Evolutionary conservation across 495 filamentous ascomycete genomes (phyloP).

Genomic region (Aspergillus mulundensis): DNA sequence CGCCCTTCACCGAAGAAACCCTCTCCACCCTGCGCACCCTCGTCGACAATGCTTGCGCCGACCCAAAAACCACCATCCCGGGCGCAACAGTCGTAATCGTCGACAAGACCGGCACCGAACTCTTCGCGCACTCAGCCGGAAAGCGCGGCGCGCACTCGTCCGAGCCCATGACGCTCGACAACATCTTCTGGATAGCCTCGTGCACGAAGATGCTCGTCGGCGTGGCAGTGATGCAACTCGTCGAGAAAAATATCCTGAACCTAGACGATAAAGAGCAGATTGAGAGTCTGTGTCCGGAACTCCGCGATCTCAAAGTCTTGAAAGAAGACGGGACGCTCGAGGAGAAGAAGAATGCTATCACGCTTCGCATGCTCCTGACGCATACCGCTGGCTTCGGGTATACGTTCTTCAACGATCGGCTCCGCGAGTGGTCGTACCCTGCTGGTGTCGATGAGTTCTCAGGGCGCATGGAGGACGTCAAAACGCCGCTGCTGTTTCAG

Average conservation of each 20-base stretch:
- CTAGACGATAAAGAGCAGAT: slow-evolving; percentile 50
- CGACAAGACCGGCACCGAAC: neutral
- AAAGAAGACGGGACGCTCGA: slow-evolving; percentile 41
- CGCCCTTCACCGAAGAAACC: neutral
- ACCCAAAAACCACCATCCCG: neutral
- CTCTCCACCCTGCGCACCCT: neutral
- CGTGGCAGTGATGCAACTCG: slow-evolving; percentile 59
- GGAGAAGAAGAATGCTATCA: slow-evolving; percentile 53
- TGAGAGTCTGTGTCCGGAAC: slow-evolving; percentile 47
- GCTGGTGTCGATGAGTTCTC: slow-evolving; percentile 54
- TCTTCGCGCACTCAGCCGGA: neutral
- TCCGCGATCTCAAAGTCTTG: slow-evolving; percentile 46
- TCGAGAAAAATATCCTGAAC: slow-evolving; percentile 49
- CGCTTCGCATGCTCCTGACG: slow-evolving; percentile 49
- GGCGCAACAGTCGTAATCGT: neutral
- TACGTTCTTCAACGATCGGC: slow-evolving; percentile 50
- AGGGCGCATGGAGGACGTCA: slow-evolving; percentile 39
- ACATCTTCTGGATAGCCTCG: slow-evolving; percentile 9
- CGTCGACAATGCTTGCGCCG: neutral
- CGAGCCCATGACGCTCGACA: slow-evolving; percentile 1
- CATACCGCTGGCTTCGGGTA: slow-evolving; percentile 51
- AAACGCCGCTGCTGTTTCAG: slow-evolving; percentile 50
- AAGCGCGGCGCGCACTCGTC: neutral
- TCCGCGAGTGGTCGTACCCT: slow-evolving; percentile 43
- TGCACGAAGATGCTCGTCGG: slow-evolving; percentile 55